Evolutionary conservation across 176 grass and related monocot species (phyloP).

Genomic region (Otatea glauca): DNA sequence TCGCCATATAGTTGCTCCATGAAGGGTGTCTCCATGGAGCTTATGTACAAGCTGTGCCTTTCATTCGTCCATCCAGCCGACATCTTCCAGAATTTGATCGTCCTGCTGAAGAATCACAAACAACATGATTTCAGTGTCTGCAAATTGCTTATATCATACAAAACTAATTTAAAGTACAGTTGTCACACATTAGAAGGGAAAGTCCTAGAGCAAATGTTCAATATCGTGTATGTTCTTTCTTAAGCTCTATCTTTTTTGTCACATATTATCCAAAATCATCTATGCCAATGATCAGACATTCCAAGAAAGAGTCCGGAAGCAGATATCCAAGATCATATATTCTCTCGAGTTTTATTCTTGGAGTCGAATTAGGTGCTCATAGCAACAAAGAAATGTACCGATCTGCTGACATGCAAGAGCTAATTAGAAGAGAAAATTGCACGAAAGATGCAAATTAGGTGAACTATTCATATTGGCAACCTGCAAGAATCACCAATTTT

Average conservation of each 20-base stretch:
- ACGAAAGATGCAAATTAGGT: background rate
- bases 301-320: background rate
- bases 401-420: too few species aligned
- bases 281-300: background rate
- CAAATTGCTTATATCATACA: background rate
- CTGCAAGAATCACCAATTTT: background rate
- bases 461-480: background rate
- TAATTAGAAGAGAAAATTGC: background rate
- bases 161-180: background rate
- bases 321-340: background rate
- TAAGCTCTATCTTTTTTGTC: background rate
- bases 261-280: background rate
- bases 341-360: background rate
- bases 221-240: background rate
- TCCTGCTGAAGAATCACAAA: slow-evolving; percentile 39
- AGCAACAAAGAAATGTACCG: background rate
- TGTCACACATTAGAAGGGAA: background rate
- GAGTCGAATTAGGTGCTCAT: background rate
- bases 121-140: background rate
- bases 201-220: background rate
- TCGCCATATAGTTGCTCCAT: slow-evolving; percentile 50
- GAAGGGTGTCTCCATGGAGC: slow-evolving; percentile 72
- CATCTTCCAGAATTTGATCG: slow-evolving; percentile 24
- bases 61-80: slow-evolving; percentile 71
- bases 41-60: slow-evolving; percentile 61